These are phyloP conservation scores for Phalaenopsis equestris DNA, from an alignment of 106 monocot genomes.

Conservation along the genomic window DNA sequence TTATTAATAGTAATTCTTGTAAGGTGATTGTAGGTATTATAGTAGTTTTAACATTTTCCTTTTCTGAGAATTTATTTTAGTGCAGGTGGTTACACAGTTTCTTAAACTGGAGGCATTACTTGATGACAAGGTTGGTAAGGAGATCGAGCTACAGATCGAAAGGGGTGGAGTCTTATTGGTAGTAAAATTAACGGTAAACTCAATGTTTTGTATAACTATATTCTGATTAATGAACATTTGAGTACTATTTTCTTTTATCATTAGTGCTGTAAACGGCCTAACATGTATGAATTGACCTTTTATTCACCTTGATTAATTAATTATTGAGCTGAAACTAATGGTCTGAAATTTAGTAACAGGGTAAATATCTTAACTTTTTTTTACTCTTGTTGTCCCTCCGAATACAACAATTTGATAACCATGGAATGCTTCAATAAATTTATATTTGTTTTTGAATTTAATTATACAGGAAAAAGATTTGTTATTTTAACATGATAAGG, in stretches of 20 bases:
- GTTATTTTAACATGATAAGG: no score
- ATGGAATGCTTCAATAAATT: no score
- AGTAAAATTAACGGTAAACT: constrained; percentile 53
- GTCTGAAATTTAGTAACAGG: no score
- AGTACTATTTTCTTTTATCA: not conserved
- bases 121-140: constrained; percentile 60
- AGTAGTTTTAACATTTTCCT: not conserved
- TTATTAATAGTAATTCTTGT: not conserved
- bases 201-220: not conserved
- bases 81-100: constrained; percentile 92
- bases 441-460: no score
- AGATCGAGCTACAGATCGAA: constrained; percentile 71
- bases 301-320: not conserved
- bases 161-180: constrained; percentile 61
- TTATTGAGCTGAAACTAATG: not conserved
- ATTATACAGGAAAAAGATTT: no score
- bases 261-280: not conserved
- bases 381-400: no score
- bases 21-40: not conserved
- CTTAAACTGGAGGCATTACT: constrained; percentile 76
- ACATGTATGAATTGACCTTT: not conserved
- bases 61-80: constrained; percentile 3
- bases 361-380: no score
- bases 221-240: not conserved
- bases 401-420: no score